A percentile compares a stretch with the other conserved stretches of the same genome.
Evolutionary conservation across 2,329 filamentous ascomycete genomes (phyloP).

Genomic region (Fusarium oligoseptatum): DNA sequence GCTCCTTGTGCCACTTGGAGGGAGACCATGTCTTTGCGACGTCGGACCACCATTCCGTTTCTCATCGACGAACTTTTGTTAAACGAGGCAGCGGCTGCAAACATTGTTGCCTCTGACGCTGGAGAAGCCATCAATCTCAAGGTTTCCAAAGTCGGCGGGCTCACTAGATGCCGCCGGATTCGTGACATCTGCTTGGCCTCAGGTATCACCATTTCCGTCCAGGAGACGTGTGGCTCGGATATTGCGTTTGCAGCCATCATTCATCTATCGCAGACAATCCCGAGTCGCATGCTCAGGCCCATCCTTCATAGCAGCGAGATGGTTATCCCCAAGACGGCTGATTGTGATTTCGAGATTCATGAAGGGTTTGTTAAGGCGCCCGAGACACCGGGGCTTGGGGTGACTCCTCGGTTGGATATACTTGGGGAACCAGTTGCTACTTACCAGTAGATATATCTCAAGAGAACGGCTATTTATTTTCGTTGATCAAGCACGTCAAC

Average conservation of each 20-base stretch:
- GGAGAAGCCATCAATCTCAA: constrained; percentile 17
- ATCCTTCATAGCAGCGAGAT: constrained; percentile 13
- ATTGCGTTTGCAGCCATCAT: constrained; percentile 24
- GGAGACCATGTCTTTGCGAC: constrained; percentile 10
- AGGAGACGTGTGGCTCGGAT: constrained; percentile 18
- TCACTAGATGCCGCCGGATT: constrained; percentile 12
- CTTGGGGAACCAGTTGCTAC: constrained; percentile 21
- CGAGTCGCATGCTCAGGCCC: constrained; percentile 8
- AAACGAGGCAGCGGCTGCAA: neutral
- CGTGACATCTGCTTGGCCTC: constrained; percentile 20
- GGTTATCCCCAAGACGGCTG: constrained; percentile 14
- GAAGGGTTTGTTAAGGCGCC: constrained; percentile 9
- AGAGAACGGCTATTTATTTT: neutral
- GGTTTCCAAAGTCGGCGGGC: constrained; percentile 19
- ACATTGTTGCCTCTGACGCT: constrained; percentile 15
- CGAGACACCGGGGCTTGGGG: constrained; percentile 6
- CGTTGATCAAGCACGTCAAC: neutral
- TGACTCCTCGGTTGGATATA: constrained; percentile 14
- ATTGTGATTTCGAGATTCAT: constrained; percentile 10
- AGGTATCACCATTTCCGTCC: constrained; percentile 11
- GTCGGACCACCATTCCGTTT: constrained; percentile 13
- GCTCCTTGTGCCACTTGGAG: constrained; percentile 17
- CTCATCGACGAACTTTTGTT: constrained; percentile 19
- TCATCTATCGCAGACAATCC: constrained; percentile 19
- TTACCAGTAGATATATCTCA: neutral